Evolutionary conservation across 2,329 filamentous ascomycete genomes (phyloP).

Genomic region (Daldinia eschscholtzii): DNA sequence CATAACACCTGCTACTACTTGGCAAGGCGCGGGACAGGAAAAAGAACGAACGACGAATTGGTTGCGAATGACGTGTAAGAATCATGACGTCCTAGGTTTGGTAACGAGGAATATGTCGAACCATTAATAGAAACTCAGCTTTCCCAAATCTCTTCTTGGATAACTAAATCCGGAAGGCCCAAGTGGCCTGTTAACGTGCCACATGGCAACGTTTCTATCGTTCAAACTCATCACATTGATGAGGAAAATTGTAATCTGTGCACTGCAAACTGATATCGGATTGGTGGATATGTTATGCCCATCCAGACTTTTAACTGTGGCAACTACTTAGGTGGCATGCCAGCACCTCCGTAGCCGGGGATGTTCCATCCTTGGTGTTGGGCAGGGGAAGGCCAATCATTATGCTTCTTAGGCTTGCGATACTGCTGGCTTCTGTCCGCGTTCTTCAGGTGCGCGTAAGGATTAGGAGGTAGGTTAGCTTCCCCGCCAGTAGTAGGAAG

Average conservation of each 20-base stretch:
- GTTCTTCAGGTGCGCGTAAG: slow-evolving; percentile 53
- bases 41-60: slow-evolving; percentile 1
- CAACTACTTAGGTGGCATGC: slow-evolving; percentile 32
- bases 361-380: slow-evolving; percentile 57
- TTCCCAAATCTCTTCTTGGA: slow-evolving; percentile 23
- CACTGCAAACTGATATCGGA: slow-evolving; percentile 8
- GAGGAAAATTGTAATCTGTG: slow-evolving; percentile 24
- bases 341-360: slow-evolving; percentile 55
- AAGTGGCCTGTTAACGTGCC: slow-evolving; percentile 15
- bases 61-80: slow-evolving; percentile 15
- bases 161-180: slow-evolving; percentile 37
- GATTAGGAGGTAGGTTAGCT: slow-evolving; percentile 50
- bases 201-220: slow-evolving; percentile 24
- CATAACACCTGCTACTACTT: slow-evolving; percentile 23
- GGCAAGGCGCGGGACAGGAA: slow-evolving; percentile 15
- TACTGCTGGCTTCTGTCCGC: slow-evolving; percentile 19
- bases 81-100: slow-evolving; percentile 1
- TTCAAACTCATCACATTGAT: slow-evolving; percentile 48
- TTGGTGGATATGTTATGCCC: not conserved
- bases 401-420: slow-evolving; percentile 38
- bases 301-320: slow-evolving; percentile 15
- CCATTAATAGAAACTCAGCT: slow-evolving; percentile 16
- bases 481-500: slow-evolving; percentile 47
- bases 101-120: slow-evolving; percentile 16
- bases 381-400: slow-evolving; percentile 44